Conservation (phyloP, 208 protist species). For the Lotmaria passim region DNA sequence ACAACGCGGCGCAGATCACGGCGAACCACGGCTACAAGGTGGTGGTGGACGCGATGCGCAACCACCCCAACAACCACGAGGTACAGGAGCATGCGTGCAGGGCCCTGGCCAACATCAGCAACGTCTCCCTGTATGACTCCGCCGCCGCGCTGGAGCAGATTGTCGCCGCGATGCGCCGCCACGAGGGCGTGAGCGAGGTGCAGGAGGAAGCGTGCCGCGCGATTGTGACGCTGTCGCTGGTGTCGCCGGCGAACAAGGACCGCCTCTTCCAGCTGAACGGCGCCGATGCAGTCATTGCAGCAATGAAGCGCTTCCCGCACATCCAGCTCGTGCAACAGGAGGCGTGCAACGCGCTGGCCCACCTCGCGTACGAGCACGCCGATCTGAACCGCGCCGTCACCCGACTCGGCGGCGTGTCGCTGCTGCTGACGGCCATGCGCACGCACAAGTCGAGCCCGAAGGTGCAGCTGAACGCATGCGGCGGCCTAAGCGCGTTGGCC, state of each 20-base stretch:
- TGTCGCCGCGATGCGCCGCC: slow-evolving; percentile 80
- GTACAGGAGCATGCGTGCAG: slow-evolving; percentile 91
- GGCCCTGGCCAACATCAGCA: slow-evolving; percentile 88
- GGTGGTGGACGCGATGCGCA: slow-evolving; percentile 88
- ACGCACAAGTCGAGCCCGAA: slow-evolving; percentile 76
- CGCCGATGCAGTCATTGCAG: slow-evolving; percentile 73
- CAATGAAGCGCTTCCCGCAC: slow-evolving; percentile 78
- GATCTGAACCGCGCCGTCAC: slow-evolving; percentile 85
- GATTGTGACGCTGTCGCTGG: slow-evolving; percentile 87
- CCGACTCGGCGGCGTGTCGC: slow-evolving; percentile 70
- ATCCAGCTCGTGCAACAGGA: slow-evolving; percentile 89
- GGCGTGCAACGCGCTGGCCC: slow-evolving; percentile 91
- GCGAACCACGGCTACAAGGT: slow-evolving; percentile 80
- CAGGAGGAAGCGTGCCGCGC: slow-evolving; percentile 92
- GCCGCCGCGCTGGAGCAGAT: slow-evolving; percentile 78
- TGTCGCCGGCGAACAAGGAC: slow-evolving; percentile 85
- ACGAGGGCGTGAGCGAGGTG: slow-evolving; percentile 79
- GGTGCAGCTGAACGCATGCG: slow-evolving; percentile 91
- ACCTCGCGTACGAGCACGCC: slow-evolving; percentile 90
- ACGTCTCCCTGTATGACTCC: slow-evolving; percentile 59
- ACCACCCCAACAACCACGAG: slow-evolving; percentile 85
- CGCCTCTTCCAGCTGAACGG: slow-evolving; percentile 76
- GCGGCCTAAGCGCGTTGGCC: slow-evolving; percentile 88
- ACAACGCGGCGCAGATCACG: slow-evolving; percentile 83
- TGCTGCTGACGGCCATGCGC: slow-evolving; percentile 82